Evolutionary conservation across 1,284 basidiomycete species (phyloP).

Genomic region (Sparassis latifolia): DNA sequence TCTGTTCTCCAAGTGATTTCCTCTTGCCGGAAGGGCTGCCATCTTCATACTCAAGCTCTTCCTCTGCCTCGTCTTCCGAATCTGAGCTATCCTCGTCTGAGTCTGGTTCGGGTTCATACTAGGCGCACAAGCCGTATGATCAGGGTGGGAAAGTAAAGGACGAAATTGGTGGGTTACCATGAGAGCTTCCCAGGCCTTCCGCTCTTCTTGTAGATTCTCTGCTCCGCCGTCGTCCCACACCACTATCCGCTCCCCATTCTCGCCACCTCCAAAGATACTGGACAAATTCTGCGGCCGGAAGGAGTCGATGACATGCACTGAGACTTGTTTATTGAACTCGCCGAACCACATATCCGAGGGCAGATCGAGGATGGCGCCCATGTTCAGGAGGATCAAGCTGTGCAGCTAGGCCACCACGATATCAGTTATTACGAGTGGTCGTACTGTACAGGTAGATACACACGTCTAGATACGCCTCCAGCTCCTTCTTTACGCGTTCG

Average conservation of each 20-base stretch:
- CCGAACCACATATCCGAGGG: constrained; percentile 72
- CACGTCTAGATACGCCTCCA: constrained; percentile 67
- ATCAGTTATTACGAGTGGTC: neutral
- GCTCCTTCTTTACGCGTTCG: constrained; percentile 59
- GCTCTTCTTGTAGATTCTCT: constrained; percentile 55
- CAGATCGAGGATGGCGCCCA: constrained; percentile 86
- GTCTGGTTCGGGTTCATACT: constrained; percentile 71
- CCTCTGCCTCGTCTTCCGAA: constrained; percentile 36
- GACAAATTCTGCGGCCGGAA: constrained; percentile 87
- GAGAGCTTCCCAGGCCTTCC: constrained; percentile 73
- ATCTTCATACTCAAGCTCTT: constrained; percentile 36
- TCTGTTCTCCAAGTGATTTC: constrained; percentile 38
- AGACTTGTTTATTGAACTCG: constrained; percentile 50
- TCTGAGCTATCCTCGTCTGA: constrained; percentile 62
- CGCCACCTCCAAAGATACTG: constrained; percentile 77
- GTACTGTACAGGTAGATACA: neutral
- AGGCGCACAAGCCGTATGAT: neutral
- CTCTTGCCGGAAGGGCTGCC: constrained; percentile 49
- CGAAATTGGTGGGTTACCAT: constrained; percentile 43
- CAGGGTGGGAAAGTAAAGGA: neutral
- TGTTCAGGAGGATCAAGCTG: constrained; percentile 87
- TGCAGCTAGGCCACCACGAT: constrained; percentile 55
- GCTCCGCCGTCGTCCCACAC: constrained; percentile 90
- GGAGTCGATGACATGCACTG: constrained; percentile 92
- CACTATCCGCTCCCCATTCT: constrained; percentile 64